Evolutionary conservation across 2,329 filamentous ascomycete species (phyloP).

Genomic region (Leptographium wingfieldii): DNA sequence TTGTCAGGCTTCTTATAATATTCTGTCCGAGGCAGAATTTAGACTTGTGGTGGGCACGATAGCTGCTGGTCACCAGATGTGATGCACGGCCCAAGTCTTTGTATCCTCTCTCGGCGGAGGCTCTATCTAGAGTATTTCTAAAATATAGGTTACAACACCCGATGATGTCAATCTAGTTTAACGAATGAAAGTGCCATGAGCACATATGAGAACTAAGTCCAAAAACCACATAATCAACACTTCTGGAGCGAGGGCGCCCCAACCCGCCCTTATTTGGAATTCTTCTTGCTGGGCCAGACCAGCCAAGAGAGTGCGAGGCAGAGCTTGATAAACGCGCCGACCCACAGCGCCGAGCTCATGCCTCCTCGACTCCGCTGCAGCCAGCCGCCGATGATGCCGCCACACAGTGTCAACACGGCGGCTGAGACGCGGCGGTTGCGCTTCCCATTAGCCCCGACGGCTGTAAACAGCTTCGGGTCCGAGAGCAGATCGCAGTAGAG

Average conservation of each 20-base stretch:
- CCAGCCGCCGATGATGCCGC: conserved; percentile 36
- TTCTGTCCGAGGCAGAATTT: no score
- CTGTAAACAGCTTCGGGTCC: conserved; percentile 34
- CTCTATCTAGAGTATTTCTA: no score
- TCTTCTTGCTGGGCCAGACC: conserved; percentile 35
- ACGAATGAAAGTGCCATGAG: background rate
- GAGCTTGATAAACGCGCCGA: conserved; percentile 44
- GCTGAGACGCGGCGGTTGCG: conserved; percentile 37
- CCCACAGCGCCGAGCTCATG: conserved; percentile 32
- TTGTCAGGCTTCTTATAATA: no score
- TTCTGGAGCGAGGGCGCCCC: background rate
- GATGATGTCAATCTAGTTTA: background rate
- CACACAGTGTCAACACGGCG: conserved; percentile 33
- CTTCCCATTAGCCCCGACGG: conserved; percentile 31
- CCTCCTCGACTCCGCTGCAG: conserved; percentile 39
- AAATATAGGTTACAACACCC: background rate
- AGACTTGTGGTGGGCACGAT: no score
- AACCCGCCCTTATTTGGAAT: background rate
- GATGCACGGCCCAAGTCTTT: no score
- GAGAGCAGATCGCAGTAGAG: conserved; percentile 41
- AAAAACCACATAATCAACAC: no score
- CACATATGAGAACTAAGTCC: background rate
- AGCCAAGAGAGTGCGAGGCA: conserved; percentile 45
- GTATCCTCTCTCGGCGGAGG: no score
- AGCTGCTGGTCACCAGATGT: no score